Evolutionary conservation across 2,329 filamentous ascomycete species (phyloP), one percentile per base, ranked within the genome.

Genomic region (Xylariaceae sp.): DNA sequence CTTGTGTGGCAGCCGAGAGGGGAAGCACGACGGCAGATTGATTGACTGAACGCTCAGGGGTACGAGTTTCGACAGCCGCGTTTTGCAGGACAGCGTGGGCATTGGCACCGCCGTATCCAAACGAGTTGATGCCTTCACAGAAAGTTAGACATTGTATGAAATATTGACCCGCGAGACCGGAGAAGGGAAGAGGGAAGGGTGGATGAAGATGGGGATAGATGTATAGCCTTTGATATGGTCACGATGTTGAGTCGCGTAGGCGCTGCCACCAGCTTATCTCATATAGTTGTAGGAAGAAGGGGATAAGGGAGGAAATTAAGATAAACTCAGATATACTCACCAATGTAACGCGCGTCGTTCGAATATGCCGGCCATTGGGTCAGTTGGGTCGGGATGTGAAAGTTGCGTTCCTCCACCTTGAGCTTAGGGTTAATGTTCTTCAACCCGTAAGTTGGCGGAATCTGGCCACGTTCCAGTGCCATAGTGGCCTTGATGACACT

Each of bases 361-460:
- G n/a, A n/a, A n/a, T n/a, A n/a, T n/a, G n/a, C 33, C 3, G 45
- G 45, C 45, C 45, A 48, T 2, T 17, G 2, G 3, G 33, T 48
- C 33, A 48, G 26, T 19, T 48, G 6, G 23, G 33, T 34, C 14
- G 45, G 45, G n/a, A 48, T 48, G 53, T 66, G 68, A 19, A 72
- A 58, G 8, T 62, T 66, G 0, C 61, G 65, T 1, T 68, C 61
- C 2, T 61, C 45, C 1, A 66, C 33, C 31, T 61, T 48, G 21
- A 47, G 28, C 21, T 61, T 52, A 0, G 65, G 63, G 51, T 68
- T 71, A 6, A 63, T 58, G 5, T 45, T 64, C 3, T 55, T 47
- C 12, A 73, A 50, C 12, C 63, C 58, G 8, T 64, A 9, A 6
- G 56, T 70, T 2, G 70, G 66, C 0, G 72, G 70, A 21, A 75